phyloP scores from a whole-genome alignment of 2,329 filamentous ascomycete species.

The Talaromyces sp. region DNA sequence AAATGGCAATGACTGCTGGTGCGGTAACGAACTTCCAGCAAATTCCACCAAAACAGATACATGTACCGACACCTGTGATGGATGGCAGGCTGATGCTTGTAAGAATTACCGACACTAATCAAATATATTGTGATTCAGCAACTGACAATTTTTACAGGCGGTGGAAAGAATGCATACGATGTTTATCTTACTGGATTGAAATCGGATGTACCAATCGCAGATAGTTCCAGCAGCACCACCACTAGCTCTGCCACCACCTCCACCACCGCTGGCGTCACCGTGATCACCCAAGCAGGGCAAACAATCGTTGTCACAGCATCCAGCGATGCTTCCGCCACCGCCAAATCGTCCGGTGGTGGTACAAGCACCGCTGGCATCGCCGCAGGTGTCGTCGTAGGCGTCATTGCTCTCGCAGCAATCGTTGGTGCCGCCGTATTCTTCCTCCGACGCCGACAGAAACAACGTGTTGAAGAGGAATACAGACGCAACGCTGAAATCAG shows the following conservation, averaged over 20 bases:
- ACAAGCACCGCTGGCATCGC: slow-evolving; percentile 81
- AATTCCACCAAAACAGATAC: slow-evolving; percentile 51
- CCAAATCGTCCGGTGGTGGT: slow-evolving; percentile 38
- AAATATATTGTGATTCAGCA: not conserved
- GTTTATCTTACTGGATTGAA: slow-evolving; percentile 53
- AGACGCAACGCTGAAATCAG: slow-evolving; percentile 75
- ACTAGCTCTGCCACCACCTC: slow-evolving; percentile 30
- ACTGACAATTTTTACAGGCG: slow-evolving; percentile 47
- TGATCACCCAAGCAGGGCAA: slow-evolving; percentile 30
- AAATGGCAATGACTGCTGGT: slow-evolving; percentile 65
- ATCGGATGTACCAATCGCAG: slow-evolving; percentile 31
- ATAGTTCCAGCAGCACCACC: slow-evolving; percentile 22
- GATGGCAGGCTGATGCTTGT: slow-evolving; percentile 64
- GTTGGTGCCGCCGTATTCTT: slow-evolving; percentile 69
- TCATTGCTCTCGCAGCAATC: slow-evolving; percentile 65
- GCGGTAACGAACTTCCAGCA: slow-evolving; percentile 67
- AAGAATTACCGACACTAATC: slow-evolving; percentile 31
- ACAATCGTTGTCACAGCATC: slow-evolving; percentile 35
- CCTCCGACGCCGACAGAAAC: slow-evolving; percentile 70
- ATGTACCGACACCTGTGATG: slow-evolving; percentile 66
- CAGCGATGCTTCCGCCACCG: slow-evolving; percentile 10
- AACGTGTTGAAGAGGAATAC: slow-evolving; percentile 79
- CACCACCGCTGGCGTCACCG: slow-evolving; percentile 30
- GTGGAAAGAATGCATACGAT: slow-evolving; percentile 53
- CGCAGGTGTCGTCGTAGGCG: slow-evolving; percentile 80